Conservation (phyloP, 768 basidiomycete genomes). For the Ramaria sp. region DNA sequence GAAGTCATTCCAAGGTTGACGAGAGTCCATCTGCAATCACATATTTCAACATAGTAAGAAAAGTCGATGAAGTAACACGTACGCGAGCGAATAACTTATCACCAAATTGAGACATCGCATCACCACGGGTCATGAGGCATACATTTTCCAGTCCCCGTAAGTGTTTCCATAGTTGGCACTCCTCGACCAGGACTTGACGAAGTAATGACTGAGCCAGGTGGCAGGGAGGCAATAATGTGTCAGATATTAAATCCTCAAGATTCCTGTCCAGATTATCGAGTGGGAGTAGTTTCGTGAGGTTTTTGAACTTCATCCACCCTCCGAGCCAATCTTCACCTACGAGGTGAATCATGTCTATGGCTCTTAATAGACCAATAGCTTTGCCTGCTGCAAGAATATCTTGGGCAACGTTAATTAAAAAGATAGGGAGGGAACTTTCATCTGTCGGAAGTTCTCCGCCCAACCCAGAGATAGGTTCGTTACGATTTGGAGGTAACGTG, state of each 20-base stretch:
- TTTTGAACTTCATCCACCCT: conserved; percentile 12
- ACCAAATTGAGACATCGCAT: conserved; percentile 61
- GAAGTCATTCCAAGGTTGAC: conserved; percentile 65
- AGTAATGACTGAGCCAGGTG: conserved; percentile 38
- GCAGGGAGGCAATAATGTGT: conserved; percentile 49
- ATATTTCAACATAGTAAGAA: neutral
- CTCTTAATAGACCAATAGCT: conserved; percentile 61
- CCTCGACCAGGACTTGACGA: conserved; percentile 47
- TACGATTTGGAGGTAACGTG: conserved; percentile 33
- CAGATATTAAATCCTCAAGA: conserved; percentile 20
- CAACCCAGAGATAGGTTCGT: neutral
- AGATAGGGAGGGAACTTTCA: conserved; percentile 26
- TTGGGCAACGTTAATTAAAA: conserved; percentile 49
- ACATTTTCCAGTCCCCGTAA: conserved; percentile 54
- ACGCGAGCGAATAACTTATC: conserved; percentile 72
- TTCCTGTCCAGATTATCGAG: conserved; percentile 44
- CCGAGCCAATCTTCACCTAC: conserved; percentile 1
- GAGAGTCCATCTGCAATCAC: conserved; percentile 53
- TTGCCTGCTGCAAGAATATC: conserved; percentile 61
- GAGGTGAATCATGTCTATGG: conserved; percentile 28
- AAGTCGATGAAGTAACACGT: conserved; percentile 8
- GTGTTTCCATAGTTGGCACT: conserved; percentile 46
- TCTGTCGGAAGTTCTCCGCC: neutral
- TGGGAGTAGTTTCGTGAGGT: conserved; percentile 46
- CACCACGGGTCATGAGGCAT: conserved; percentile 69